Evolutionary conservation across 192 early-diverging fungal genomes (phyloP).

Genomic region (Gorgonomyces haynaldii): DNA sequence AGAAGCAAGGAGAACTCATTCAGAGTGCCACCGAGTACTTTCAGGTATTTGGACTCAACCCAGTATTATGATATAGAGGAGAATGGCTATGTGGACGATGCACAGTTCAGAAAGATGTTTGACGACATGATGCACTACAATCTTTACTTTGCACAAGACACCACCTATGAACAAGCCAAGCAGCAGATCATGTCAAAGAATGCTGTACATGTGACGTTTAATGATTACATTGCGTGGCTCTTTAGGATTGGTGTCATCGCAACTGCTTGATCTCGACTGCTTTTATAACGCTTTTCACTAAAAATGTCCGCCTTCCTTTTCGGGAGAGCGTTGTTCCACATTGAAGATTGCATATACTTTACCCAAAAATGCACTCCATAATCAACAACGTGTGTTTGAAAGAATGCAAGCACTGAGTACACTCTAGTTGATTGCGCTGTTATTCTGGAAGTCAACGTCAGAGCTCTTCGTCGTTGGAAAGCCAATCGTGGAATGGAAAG

Average conservation of each 20-base stretch:
- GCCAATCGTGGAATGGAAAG: too few species aligned
- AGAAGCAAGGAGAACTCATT: background rate
- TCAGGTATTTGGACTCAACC: background rate
- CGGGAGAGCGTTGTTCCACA: too few species aligned
- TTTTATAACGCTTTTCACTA: too few species aligned
- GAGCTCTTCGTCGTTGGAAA: too few species aligned
- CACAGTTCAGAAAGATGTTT: constrained; percentile 5
- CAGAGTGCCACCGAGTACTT: constrained; percentile 9
- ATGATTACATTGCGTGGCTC: constrained; percentile 11
- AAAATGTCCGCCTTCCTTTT: too few species aligned
- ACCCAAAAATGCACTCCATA: too few species aligned
- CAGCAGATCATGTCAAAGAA: background rate
- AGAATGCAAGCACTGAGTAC: too few species aligned
- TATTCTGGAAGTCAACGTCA: too few species aligned
- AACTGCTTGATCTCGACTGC: too few species aligned
- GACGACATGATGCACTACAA: background rate
- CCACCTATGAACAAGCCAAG: background rate
- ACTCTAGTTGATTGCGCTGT: too few species aligned
- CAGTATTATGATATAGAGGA: constrained; percentile 7
- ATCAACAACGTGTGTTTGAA: too few species aligned
- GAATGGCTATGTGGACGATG: constrained; percentile 2
- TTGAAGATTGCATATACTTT: too few species aligned
- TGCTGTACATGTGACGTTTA: constrained; percentile 6
- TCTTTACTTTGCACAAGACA: constrained; percentile 1
- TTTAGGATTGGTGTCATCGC: constrained; percentile 1